A percentile compares a stretch with the other conserved stretches of the same genome.
phyloP scores from a whole-genome alignment of 495 filamentous ascomycete genomes.

The Penicillium chermesinum region DNA sequence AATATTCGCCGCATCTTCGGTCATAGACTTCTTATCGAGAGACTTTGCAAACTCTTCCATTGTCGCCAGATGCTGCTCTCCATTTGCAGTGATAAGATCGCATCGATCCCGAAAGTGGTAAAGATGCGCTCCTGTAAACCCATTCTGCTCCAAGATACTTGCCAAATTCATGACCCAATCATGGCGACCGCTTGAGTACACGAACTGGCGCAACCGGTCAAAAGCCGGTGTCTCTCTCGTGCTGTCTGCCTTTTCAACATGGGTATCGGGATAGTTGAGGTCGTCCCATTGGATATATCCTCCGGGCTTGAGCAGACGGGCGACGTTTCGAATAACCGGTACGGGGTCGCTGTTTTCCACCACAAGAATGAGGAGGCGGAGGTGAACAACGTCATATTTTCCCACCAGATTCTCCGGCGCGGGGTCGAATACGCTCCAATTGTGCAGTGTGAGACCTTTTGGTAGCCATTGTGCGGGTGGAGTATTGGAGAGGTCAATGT shows the following conservation, averaged over 20 bases:
- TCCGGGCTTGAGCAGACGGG: conserved; percentile 31
- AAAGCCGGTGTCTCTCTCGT: conserved; percentile 3
- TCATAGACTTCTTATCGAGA: conserved; percentile 4
- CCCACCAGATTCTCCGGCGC: conserved; percentile 17
- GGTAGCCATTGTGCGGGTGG: conserved; percentile 24
- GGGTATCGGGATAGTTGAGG: conserved; percentile 5
- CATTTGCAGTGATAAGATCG: conserved; percentile 7
- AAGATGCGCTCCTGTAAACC: conserved; percentile 10
- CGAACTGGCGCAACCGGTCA: conserved; percentile 10
- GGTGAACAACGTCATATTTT: conserved; percentile 34
- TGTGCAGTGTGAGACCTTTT: conserved; percentile 17
- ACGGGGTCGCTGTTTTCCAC: conserved; percentile 19
- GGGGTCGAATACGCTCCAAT: conserved; percentile 22
- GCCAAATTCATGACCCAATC: conserved; percentile 14
- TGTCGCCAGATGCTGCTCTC: conserved; percentile 8
- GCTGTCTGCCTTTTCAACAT: conserved; percentile 6
- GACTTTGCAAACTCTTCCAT: conserved; percentile 12
- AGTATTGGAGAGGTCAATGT: conserved; percentile 22
- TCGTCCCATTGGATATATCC: conserved; percentile 41
- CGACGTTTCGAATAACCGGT: conserved; percentile 15
- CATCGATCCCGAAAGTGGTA: conserved; percentile 3
- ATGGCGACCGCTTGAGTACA: conserved; percentile 12
- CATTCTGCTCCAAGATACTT: conserved; percentile 3
- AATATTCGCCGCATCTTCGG: conserved; percentile 5
- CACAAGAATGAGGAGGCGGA: conserved; percentile 25